phyloP scores from a whole-genome alignment of 2,329 filamentous ascomycete species.

The Fusarium nodosum region DNA sequence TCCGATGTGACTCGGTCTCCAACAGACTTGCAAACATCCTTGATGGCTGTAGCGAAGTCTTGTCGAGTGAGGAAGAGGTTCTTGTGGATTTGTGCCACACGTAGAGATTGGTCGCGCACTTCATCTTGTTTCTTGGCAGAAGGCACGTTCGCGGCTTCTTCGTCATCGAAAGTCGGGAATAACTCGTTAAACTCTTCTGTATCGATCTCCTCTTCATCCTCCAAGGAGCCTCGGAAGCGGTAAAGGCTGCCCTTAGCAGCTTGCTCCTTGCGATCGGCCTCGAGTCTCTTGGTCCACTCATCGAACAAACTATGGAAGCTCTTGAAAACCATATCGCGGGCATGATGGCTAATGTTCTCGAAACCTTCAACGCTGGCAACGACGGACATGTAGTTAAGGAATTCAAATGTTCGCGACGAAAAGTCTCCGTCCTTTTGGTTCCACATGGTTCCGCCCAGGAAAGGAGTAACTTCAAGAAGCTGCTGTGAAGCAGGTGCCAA shows the following conservation, averaged over 20 bases:
- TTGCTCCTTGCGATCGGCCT: slow-evolving; percentile 80
- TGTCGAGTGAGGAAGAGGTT: slow-evolving; percentile 63
- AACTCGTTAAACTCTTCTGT: slow-evolving; percentile 82
- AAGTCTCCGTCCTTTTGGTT: slow-evolving; percentile 39
- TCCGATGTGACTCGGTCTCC: slow-evolving; percentile 56
- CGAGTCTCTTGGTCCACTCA: slow-evolving; percentile 83
- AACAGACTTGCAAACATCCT: slow-evolving; percentile 59
- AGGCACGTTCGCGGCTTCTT: slow-evolving; percentile 56
- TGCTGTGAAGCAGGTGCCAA: slow-evolving; percentile 53
- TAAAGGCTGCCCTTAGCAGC: slow-evolving; percentile 83
- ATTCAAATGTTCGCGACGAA: slow-evolving; percentile 57
- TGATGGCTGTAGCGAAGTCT: slow-evolving; percentile 59
- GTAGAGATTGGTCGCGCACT: slow-evolving; percentile 70
- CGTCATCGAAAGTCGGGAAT: slow-evolving; percentile 82
- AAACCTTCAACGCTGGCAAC: slow-evolving; percentile 64
- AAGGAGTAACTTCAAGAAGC: slow-evolving; percentile 65
- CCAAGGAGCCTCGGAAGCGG: slow-evolving; percentile 81
- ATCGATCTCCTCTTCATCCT: slow-evolving; percentile 81
- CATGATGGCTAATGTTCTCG: slow-evolving; percentile 55
- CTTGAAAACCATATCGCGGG: slow-evolving; percentile 71
- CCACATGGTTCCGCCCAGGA: slow-evolving; percentile 65
- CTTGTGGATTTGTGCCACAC: slow-evolving; percentile 72
- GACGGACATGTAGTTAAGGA: slow-evolving; percentile 55
- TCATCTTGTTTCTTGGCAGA: slow-evolving; percentile 54
- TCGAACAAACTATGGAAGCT: slow-evolving; percentile 80